Evolutionary conservation across 148 eudicot species (phyloP).

Genomic region (Rhododendron henanense): DNA sequence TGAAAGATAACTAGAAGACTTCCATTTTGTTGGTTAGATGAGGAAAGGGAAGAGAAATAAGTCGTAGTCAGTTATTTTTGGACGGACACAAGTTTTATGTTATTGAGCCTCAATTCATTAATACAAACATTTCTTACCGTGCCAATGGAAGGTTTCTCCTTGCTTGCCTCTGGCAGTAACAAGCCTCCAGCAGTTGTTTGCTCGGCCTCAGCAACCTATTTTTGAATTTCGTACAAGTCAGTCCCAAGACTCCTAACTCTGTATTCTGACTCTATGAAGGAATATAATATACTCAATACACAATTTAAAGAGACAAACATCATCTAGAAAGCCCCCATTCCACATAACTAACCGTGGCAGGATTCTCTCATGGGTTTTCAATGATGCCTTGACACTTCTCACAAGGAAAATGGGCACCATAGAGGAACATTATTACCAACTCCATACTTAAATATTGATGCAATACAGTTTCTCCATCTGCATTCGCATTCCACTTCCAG

Average conservation of each 20-base stretch:
- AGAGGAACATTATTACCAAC: background rate
- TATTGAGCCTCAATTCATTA: background rate
- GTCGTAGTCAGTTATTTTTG: background rate
- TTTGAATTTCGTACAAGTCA: background rate
- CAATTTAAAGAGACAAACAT: background rate
- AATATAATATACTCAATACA: background rate
- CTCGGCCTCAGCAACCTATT: conserved; percentile 82
- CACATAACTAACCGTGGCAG: background rate
- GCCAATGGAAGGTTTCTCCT: conserved; percentile 89
- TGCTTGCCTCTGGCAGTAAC: conserved; percentile 65
- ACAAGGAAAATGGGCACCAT: background rate
- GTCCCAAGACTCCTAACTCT: background rate
- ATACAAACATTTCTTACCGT: conserved; percentile 40
- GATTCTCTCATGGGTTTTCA: background rate
- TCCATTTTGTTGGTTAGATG: background rate
- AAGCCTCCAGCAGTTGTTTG: conserved; percentile 78
- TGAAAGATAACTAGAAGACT: background rate
- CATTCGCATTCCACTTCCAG: background rate
- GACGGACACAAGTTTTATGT: background rate
- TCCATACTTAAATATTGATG: background rate
- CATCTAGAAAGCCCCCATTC: background rate
- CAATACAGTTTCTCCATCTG: background rate
- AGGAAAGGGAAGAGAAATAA: background rate
- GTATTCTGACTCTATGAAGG: background rate
- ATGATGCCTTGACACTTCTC: background rate